phyloP scores from a whole-genome alignment of 306 rosid species.

The Carpinus fangiana region DNA sequence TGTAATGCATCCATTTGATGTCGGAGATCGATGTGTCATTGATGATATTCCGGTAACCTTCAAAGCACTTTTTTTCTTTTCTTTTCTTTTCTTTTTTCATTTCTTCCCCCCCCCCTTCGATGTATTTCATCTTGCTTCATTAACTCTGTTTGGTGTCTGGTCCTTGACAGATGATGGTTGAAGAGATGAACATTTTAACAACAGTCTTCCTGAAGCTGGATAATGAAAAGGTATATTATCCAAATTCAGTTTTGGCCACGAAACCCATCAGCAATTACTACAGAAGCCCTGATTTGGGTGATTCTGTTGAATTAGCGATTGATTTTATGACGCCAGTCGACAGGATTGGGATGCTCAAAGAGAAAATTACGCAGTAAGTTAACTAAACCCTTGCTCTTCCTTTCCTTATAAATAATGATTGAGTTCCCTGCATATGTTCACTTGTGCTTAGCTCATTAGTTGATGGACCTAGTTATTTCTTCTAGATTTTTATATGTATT shows the following conservation, averaged over 20 bases:
- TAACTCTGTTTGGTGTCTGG: slow-evolving; percentile 13
- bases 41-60: slow-evolving; percentile 75
- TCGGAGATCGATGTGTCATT: slow-evolving; percentile 84
- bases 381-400: not conserved
- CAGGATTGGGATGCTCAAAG: slow-evolving; percentile 67
- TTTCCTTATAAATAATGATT: not conserved
- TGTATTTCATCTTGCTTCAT: slow-evolving; percentile 9
- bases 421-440: too few relatives aligned
- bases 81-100: too few relatives aligned
- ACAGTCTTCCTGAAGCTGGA: slow-evolving; percentile 85
- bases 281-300: slow-evolving; percentile 88
- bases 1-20: slow-evolving; percentile 97
- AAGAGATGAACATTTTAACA: slow-evolving; percentile 90
- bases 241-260: slow-evolving; percentile 76
- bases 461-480: too few relatives aligned
- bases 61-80: slow-evolving; percentile 6
- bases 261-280: slow-evolving; percentile 85
- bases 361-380: slow-evolving; percentile 55
- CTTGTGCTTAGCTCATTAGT: too few relatives aligned
- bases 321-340: slow-evolving; percentile 68
- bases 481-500: too few relatives aligned
- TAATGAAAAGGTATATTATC: slow-evolving; percentile 82
- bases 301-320: slow-evolving; percentile 55
- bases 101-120: not conserved
- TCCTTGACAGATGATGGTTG: slow-evolving; percentile 69